Evolutionary conservation across 164 flowering plant genomes (phyloP).

Genomic region (Piper longum): DNA sequence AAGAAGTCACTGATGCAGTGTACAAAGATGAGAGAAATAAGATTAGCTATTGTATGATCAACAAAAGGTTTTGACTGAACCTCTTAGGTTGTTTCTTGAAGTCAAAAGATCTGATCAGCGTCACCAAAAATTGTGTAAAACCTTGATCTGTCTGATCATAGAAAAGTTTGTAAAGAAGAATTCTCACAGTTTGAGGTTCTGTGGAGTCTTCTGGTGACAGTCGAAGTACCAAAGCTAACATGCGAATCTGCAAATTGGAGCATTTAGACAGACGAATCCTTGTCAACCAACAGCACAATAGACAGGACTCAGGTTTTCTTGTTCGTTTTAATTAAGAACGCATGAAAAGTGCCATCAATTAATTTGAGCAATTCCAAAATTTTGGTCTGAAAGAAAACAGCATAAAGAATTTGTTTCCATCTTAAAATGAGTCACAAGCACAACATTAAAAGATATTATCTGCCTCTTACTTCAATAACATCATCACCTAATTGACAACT

Average conservation of each 20-base stretch:
- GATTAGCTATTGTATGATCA: background rate
- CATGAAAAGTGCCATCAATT: background rate
- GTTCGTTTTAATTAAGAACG: background rate
- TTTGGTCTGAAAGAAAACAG: background rate
- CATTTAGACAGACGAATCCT: background rate
- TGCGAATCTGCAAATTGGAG: slow-evolving; percentile 44
- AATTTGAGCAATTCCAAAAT: background rate
- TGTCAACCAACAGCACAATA: background rate
- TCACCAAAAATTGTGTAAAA: slow-evolving; percentile 72
- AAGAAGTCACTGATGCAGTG: background rate
- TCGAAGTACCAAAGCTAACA: slow-evolving; percentile 77
- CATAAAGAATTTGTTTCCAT: background rate
- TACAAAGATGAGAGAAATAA: background rate
- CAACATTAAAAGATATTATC: too few relatives aligned
- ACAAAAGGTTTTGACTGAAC: slow-evolving; percentile 13
- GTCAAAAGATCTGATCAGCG: slow-evolving; percentile 54
- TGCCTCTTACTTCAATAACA: too few relatives aligned
- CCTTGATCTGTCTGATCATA: slow-evolving; percentile 98
- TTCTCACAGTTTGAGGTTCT: slow-evolving; percentile 78
- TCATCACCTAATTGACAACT: too few relatives aligned
- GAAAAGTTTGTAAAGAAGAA: slow-evolving; percentile 83
- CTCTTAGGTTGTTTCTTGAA: slow-evolving; percentile 77
- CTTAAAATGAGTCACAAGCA: too few relatives aligned
- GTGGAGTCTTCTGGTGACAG: slow-evolving; percentile 48
- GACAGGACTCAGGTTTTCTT: background rate